Evolutionary conservation across 306 rosid genomes (phyloP).

Genomic region (Cucurbita argyrosperma): DNA sequence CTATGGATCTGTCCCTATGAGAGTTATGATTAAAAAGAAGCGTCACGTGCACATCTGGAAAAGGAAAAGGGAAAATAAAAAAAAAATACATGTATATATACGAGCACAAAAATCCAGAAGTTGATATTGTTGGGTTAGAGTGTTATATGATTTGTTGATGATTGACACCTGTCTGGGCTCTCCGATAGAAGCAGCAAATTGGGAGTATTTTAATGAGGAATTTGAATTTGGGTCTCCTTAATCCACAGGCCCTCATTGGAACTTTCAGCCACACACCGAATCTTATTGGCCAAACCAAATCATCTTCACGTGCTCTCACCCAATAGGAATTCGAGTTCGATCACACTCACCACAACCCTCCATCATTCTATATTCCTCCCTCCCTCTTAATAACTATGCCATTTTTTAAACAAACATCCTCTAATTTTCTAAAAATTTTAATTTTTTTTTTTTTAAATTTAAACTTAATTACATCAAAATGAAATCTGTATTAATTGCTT

Average conservation of each 20-base stretch:
- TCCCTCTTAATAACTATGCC: too few relatives aligned
- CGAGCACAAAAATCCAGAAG: neutral
- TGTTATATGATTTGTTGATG: constrained; percentile 1
- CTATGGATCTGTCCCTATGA: neutral
- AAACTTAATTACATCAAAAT: too few relatives aligned
- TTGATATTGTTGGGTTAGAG: neutral
- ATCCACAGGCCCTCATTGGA: neutral
- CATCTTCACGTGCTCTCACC: neutral
- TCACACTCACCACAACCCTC: neutral
- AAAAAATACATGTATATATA: neutral
- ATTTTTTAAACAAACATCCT: too few relatives aligned
- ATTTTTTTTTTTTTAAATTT: too few relatives aligned
- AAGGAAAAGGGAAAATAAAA: neutral
- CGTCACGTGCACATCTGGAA: neutral
- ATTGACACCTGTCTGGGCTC: constrained; percentile 7
- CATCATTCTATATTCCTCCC: neutral
- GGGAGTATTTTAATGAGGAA: neutral
- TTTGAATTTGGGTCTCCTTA: constrained; percentile 1
- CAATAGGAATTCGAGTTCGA: neutral
- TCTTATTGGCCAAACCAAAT: neutral
- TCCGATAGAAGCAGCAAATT: neutral
- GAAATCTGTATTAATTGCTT: too few relatives aligned
- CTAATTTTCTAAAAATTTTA: too few relatives aligned
- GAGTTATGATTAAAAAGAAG: neutral
- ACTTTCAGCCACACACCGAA: neutral